Conservation (phyloP, 257 asterid genomes). For the Plantago ovata region DNA sequence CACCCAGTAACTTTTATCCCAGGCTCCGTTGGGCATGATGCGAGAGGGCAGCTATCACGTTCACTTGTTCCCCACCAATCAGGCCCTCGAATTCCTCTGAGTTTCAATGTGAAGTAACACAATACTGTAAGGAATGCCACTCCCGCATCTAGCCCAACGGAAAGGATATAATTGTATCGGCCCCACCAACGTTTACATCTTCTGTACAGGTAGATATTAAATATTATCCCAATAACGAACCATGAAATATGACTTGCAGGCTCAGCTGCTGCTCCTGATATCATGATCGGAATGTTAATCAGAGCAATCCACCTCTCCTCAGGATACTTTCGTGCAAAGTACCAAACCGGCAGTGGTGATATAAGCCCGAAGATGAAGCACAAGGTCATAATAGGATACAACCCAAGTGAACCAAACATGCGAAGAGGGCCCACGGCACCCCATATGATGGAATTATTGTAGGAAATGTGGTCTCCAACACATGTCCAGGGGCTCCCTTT, state of each 20-base stretch:
- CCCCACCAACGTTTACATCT: constrained; percentile 77
- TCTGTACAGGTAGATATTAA: constrained; percentile 49
- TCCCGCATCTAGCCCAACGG: constrained; percentile 69
- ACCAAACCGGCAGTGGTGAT: constrained; percentile 59
- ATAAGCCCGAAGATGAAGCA: constrained; percentile 61
- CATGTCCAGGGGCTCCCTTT: constrained; percentile 83
- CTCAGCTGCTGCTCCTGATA: constrained; percentile 54
- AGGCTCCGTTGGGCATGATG: constrained; percentile 57
- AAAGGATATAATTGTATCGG: constrained; percentile 55
- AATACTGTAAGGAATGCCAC: constrained; percentile 70
- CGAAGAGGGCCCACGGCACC: constrained; percentile 69
- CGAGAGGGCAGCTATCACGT: constrained; percentile 66
- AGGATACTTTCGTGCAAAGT: constrained; percentile 42
- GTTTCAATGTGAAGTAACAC: constrained; percentile 48
- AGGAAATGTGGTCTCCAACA: constrained; percentile 69
- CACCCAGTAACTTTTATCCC: constrained; percentile 48
- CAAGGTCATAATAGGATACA: constrained; percentile 52
- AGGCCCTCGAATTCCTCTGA: constrained; percentile 35
- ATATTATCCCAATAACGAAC: constrained; percentile 54
- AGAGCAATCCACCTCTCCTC: constrained; percentile 52
- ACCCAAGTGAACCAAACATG: constrained; percentile 69
- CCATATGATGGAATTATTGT: constrained; percentile 81
- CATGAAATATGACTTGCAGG: constrained; percentile 47
- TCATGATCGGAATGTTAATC: constrained; percentile 48
- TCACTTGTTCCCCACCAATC: constrained; percentile 65